These are phyloP conservation scores for Mortierella claussenii DNA, from an alignment of 192 early-diverging fungal species.

Conservation along the genomic window DNA sequence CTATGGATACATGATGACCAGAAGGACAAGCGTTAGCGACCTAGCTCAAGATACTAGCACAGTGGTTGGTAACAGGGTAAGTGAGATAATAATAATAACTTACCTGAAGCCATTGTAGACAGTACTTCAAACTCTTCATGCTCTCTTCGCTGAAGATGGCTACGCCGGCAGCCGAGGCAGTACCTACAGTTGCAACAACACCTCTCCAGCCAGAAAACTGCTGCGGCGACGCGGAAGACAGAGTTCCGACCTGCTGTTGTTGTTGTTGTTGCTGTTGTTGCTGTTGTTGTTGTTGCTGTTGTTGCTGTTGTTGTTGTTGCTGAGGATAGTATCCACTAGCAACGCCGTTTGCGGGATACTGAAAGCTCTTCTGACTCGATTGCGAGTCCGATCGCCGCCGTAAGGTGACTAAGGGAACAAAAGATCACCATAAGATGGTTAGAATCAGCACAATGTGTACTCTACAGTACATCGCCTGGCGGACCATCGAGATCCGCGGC, in stretches of 20 bases:
- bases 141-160: conserved; percentile 90
- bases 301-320: conserved; percentile 32
- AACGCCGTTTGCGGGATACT: conserved; percentile 8
- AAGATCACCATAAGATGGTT: too few relatives aligned
- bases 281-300: conserved; percentile 29
- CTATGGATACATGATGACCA: conserved; percentile 23
- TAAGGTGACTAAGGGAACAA: conserved; percentile 13
- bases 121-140: conserved; percentile 88
- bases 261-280: conserved; percentile 34
- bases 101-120: conserved; percentile 85
- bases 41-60: too few relatives aligned
- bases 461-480: too few relatives aligned
- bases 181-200: conserved; percentile 71
- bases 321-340: conserved; percentile 44
- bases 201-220: conserved; percentile 68
- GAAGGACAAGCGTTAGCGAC: too few relatives aligned
- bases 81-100: background rate
- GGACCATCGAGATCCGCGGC: too few relatives aligned
- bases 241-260: conserved; percentile 12
- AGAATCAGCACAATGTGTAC: too few relatives aligned
- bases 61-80: too few relatives aligned
- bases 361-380: conserved; percentile 36
- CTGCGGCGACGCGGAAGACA: conserved; percentile 21
- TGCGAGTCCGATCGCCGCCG: conserved; percentile 46
- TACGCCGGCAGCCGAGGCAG: conserved; percentile 74